phyloP scores from a whole-genome alignment of 805 yeast genomes.

The Saturnispora silvae region DNA sequence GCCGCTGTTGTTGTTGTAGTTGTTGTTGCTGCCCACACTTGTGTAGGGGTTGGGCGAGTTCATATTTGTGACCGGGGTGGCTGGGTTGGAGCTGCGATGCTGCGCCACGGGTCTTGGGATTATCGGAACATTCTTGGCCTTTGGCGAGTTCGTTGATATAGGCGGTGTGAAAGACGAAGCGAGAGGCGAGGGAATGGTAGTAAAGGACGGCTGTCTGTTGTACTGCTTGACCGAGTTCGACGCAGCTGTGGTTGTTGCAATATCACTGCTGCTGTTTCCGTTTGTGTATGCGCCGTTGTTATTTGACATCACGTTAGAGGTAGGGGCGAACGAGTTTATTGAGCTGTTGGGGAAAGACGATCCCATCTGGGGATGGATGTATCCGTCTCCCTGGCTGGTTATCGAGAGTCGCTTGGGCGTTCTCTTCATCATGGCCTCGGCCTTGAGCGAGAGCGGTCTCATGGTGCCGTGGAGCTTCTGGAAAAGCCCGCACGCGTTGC shows the following conservation, averaged over 20 bases:
- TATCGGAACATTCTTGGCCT: constrained; percentile 25
- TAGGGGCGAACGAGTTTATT: neutral
- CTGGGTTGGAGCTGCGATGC: constrained; percentile 14
- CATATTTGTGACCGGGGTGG: constrained; percentile 16
- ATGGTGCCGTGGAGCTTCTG: constrained; percentile 52
- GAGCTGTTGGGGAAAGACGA: neutral
- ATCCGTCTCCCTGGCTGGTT: constrained; percentile 13
- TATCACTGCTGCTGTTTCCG: no score
- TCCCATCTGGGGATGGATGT: constrained; percentile 8
- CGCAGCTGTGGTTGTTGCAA: neutral
- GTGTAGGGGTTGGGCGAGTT: constrained; percentile 2
- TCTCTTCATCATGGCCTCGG: constrained; percentile 67
- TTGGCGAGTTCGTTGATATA: constrained; percentile 8
- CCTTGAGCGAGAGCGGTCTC: constrained; percentile 43
- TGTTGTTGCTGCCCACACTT: no score
- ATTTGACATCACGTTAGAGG: neutral
- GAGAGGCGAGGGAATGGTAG: constrained; percentile 7
- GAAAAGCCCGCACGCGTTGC: constrained; percentile 57
- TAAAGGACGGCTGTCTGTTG: constrained; percentile 1
- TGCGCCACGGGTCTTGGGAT: constrained; percentile 23
- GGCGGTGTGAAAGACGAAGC: constrained; percentile 2
- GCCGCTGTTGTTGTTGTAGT: no score
- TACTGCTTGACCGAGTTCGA: neutral
- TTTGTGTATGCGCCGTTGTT: no score
- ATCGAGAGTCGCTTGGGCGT: constrained; percentile 32